Conservation (phyloP, 1,139 yeast genomes). For the Chernovozyma sophiae-reginae region DNA sequence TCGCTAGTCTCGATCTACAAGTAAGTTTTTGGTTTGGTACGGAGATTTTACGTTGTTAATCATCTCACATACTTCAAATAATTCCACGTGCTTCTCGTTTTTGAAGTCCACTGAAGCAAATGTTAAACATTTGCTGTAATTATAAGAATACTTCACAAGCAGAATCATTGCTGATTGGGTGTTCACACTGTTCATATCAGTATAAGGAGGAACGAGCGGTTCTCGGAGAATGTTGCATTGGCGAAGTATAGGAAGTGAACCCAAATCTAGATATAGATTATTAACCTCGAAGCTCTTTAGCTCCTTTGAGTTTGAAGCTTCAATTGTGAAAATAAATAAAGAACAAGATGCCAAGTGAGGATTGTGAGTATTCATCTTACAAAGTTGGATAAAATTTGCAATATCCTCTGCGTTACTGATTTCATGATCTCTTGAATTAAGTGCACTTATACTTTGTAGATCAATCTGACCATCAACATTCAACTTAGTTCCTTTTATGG, state of each 20-base stretch:
- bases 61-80: conserved; percentile 5
- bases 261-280: conserved; percentile 1
- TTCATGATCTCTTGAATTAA: background rate
- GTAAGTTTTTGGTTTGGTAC: background rate
- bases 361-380: too few relatives aligned
- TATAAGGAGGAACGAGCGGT: conserved; percentile 3
- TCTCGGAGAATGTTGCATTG: conserved; percentile 6
- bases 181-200: background rate
- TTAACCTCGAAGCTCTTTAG: background rate
- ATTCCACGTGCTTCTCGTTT: background rate
- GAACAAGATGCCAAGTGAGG: background rate
- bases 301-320: background rate
- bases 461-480: background rate
- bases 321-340: background rate
- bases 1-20: too few relatives aligned
- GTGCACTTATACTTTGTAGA: background rate
- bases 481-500: background rate
- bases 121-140: conserved; percentile 1
- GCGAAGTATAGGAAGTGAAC: conserved; percentile 4
- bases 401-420: background rate
- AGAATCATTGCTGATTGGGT: background rate
- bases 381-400: background rate
- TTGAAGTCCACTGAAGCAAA: background rate
- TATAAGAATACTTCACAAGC: conserved; percentile 1
- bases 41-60: background rate